Base-by-base conservation (phyloP, 441 rosid species). In the California macrophylla region DNA sequence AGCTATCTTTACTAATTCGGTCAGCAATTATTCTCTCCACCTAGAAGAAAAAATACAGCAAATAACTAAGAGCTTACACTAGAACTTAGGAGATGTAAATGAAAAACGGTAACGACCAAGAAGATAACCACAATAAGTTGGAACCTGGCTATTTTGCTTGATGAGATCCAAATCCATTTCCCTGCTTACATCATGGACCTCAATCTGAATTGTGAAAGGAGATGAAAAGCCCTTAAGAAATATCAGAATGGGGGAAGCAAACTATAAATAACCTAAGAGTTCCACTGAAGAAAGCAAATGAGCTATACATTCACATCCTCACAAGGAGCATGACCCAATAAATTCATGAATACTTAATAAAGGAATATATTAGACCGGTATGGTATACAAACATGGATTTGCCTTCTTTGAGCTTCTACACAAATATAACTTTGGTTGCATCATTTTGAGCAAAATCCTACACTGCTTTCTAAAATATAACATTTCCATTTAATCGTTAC, bases 111-210 rank as follows among this genome's bases (percentile, higher is more conserved):
- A 58, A 68, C 45, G 26, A 18, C n/a, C 30, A 45, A 67, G 65
- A 45, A 67, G 63, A 18, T 24, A 54, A 56, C 63, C 16, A 38
- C 13, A 64, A 60, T 64, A 77, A 72, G 40, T 23, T 74, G 76
- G 65, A 76, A 92, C 99, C 99, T 91, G 96, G 81, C 94, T 84
- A 73, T 96, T 89, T 84, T 92, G 99, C 86, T 85, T 96, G 75
- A 96, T 91, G 75, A 96, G 88, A 79, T 96, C 99, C 76, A 96
- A 83, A 80, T 96, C 99, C 98, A 96, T 96, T 89, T 96, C 99
- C 86, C 87, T 96, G 81, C 97, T 93, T 73, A 96, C 99, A 76
- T 93, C 99, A 76, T 81, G 87, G 83, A 92, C 89, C 86, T 96
- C 99, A 70, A 96, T 93, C 99, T 96, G 82, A 74, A 69, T 72